Evolutionary conservation across 1,284 basidiomycete species (phyloP), one percentile per base, ranked within the genome.

Genomic region (Somion occarium): DNA sequence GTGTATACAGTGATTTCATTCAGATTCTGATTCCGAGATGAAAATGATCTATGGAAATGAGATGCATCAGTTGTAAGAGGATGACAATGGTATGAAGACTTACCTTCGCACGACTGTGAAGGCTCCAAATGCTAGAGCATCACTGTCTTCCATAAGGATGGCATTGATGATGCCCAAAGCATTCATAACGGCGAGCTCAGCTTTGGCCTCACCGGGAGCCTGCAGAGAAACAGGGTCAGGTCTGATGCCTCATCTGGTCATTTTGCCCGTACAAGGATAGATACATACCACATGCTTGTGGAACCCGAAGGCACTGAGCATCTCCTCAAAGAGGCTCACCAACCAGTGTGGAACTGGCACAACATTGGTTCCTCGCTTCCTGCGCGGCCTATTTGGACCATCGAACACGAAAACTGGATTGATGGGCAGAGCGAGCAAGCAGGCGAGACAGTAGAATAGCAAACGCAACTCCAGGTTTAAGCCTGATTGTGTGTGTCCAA

Each of bases 121-220:
- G 11, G 53, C 53, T n/a, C 60, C 60, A 53, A 61, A 59, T 2
- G 57, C 49, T 19, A 62, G 37, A 1, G 49, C 43, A 44, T 62
- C 60, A 3, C 48, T 52, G 48, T 64, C 60, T 26, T 59, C 57
- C 1, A 56, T 56, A 3, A 59, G 44, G 12, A 60, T 48, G 15
- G 48, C 55, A 52, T 61, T 55, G 22, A 62, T 50, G 5, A 53
- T 7, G 11, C 41, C 39, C 1, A 38, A 26, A 13, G 41, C 38
- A 19, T 48, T 54, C 12, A 59, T 30, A 22, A 39, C 44, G 15
- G 56, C 57, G 11, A 63, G 53, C 46, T 62, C 54, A 19, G 61
- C 59, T 44, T 59, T 59, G 19, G 59, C 60, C 47, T 62, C 59
- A 13, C 57, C 59, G 46, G 56, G 59, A 22, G 60, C 61, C 61